phyloP scores from a whole-genome alignment of 2,329 filamentous ascomycete genomes.

The Cladosporium sphaerospermum region DNA sequence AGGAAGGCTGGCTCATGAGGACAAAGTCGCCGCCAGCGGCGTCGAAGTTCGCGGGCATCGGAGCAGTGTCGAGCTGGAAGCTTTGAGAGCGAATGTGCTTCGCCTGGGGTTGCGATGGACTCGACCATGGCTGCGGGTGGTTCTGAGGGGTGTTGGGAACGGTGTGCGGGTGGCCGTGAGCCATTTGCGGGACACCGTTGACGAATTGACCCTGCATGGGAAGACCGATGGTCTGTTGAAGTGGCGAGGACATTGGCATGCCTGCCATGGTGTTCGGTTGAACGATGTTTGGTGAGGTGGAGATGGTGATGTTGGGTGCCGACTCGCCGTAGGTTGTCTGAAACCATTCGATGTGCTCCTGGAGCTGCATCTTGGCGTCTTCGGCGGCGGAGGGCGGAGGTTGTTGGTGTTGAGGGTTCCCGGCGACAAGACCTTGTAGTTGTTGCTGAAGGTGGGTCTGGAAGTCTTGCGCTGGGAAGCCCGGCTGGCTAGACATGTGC shows the following conservation, averaged over 20 bases:
- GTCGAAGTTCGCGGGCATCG: conserved; percentile 38
- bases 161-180: conserved; percentile 37
- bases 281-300: conserved; percentile 5
- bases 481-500: conserved; percentile 77
- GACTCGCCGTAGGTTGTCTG: conserved; percentile 14
- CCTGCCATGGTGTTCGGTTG: conserved; percentile 1
- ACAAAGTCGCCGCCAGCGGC: conserved; percentile 25
- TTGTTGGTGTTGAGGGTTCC: conserved; percentile 19
- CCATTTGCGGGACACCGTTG: conserved; percentile 17
- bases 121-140: conserved; percentile 30
- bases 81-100: conserved; percentile 32
- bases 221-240: conserved; percentile 5
- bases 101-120: conserved; percentile 24
- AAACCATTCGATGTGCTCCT: conserved; percentile 15
- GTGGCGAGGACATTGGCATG: conserved; percentile 7
- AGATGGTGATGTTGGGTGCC: conserved; percentile 12
- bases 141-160: conserved; percentile 46
- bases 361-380: conserved; percentile 28
- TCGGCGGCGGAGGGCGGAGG: conserved; percentile 19
- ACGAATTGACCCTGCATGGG: conserved; percentile 12
- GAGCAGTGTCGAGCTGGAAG: conserved; percentile 46
- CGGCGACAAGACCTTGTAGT: conserved; percentile 33
- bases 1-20: conserved; percentile 1
- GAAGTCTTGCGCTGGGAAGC: conserved; percentile 41
- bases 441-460: conserved; percentile 48